Conservation (phyloP, 2,329 filamentous ascomycete species). For the Mariannaea elegans region DNA sequence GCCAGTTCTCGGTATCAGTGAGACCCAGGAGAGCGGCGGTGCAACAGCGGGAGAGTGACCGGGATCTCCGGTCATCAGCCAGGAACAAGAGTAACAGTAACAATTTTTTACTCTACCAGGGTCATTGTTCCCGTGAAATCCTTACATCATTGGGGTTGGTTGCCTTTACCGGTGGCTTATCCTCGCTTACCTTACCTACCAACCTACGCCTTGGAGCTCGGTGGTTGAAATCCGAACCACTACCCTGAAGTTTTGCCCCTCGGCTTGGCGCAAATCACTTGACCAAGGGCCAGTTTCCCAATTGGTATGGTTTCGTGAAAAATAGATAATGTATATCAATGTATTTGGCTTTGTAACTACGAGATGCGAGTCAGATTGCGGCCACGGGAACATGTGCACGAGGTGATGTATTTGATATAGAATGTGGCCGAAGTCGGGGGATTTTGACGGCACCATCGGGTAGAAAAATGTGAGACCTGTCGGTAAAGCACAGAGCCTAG, state of each 20-base stretch:
- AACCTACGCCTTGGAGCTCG: constrained; percentile 3
- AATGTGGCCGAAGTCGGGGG: background rate
- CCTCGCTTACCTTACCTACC: background rate
- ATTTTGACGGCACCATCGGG: background rate
- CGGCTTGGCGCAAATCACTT: background rate
- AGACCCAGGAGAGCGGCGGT: background rate
- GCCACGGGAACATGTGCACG: constrained; percentile 4
- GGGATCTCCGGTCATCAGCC: background rate
- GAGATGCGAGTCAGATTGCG: background rate
- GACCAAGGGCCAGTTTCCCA: background rate
- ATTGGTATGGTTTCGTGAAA: background rate
- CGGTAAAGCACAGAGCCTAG: too few species aligned
- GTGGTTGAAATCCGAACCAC: constrained; percentile 8
- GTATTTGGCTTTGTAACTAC: constrained; percentile 9
- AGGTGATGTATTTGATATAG: background rate
- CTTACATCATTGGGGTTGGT: background rate
- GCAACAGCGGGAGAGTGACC: background rate
- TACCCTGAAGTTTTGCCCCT: constrained; percentile 3
- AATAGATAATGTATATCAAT: constrained; percentile 2
- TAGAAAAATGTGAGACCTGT: too few species aligned
- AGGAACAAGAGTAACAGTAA: background rate
- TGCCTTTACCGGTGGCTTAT: background rate
- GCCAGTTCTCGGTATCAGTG: constrained; percentile 1
- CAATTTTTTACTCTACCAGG: background rate
- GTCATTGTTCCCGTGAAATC: background rate